phyloP scores from a whole-genome alignment of 2,329 filamentous ascomycete genomes.

The Alternaria triticimaculans region DNA sequence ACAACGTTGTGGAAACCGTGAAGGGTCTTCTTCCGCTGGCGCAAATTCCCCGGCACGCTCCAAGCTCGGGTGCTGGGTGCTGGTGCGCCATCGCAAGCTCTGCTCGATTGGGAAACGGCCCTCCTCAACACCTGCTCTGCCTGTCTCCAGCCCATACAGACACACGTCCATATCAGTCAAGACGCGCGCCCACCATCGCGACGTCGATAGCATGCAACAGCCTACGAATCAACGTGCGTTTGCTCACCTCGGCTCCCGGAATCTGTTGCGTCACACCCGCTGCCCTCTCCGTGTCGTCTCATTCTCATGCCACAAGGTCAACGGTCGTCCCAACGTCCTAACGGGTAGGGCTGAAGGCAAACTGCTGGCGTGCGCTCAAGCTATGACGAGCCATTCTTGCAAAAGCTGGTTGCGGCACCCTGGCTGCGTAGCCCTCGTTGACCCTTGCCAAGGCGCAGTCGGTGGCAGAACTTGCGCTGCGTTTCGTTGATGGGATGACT shows the following conservation, averaged over 20 bases:
- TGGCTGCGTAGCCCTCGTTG: not conserved
- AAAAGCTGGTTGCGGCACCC: not conserved
- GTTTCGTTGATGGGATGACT: not conserved
- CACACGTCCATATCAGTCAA: conserved; percentile 12
- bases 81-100: conserved; percentile 16
- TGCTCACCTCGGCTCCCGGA: not conserved
- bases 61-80: not conserved
- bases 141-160: conserved; percentile 19
- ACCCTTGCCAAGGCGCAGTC: not conserved
- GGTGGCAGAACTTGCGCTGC: not conserved
- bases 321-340: not conserved
- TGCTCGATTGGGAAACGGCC: conserved; percentile 20
- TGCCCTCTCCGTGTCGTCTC: not conserved
- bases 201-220: not conserved
- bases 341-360: conserved; percentile 11
- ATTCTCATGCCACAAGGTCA: not conserved
- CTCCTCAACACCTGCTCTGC: conserved; percentile 32
- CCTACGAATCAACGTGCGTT: not conserved
- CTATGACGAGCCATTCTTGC: not conserved
- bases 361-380: not conserved
- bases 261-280: not conserved
- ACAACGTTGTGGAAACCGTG: not conserved
- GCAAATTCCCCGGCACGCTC: conserved; percentile 5
- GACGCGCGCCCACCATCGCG: not conserved
- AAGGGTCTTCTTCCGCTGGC: conserved; percentile 7